These are phyloP conservation scores for Naganishia albida DNA, from an alignment of 1,284 basidiomycete species.

Conservation along the genomic window DNA sequence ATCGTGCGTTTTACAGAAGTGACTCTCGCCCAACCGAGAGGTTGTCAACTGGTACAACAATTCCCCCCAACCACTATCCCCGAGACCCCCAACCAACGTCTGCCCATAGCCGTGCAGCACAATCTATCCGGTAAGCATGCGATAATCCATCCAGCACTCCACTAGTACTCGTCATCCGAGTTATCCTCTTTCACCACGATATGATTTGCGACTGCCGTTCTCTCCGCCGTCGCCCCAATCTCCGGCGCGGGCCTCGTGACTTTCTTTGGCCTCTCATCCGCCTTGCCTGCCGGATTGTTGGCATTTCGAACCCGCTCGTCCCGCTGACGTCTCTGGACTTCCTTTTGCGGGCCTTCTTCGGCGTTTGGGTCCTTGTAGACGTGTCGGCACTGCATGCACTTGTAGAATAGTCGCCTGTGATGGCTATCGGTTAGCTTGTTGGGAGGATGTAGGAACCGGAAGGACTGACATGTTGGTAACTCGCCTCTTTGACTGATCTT, in stretches of 20 bases:
- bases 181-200: slow-evolving; percentile 21
- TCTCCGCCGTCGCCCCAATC: slow-evolving; percentile 9
- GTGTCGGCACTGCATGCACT: slow-evolving; percentile 81
- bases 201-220: slow-evolving; percentile 11
- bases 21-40: background rate
- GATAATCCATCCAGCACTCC: background rate
- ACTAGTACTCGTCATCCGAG: slow-evolving; percentile 28
- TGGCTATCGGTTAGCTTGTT: background rate
- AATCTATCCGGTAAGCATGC: background rate
- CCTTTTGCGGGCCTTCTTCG: slow-evolving; percentile 28
- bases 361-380: slow-evolving; percentile 68
- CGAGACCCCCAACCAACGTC: background rate
- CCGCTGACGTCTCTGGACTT: slow-evolving; percentile 25
- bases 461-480: slow-evolving; percentile 61
- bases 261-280: background rate
- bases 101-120: background rate
- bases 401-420: slow-evolving; percentile 88
- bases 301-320: slow-evolving; percentile 28
- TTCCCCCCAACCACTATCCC: background rate
- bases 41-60: slow-evolving; percentile 7
- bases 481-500: slow-evolving; percentile 90
- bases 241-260: slow-evolving; percentile 2
- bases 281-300: slow-evolving; percentile 10
- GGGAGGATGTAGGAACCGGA: background rate
- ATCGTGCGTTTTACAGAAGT: background rate